phyloP scores from a whole-genome alignment of 2,329 filamentous ascomycete species.

The Juglanconis sp. region DNA sequence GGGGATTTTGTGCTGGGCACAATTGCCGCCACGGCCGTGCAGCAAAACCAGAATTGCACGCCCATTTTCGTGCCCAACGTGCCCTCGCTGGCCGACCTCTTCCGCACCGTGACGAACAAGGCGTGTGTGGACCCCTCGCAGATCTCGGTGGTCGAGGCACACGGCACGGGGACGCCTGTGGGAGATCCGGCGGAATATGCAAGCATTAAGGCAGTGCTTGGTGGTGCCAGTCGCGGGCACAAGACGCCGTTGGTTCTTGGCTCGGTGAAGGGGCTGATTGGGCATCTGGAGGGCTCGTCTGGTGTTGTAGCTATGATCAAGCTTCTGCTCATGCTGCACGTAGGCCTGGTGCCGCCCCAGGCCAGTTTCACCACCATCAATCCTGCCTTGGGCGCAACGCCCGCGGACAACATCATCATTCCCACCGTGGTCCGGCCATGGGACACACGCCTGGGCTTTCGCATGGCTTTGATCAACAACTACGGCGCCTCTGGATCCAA shows the following conservation, averaged over 20 bases:
- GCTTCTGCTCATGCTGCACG: constrained; percentile 27
- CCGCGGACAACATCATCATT: constrained; percentile 22
- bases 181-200: constrained; percentile 34
- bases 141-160: constrained; percentile 33
- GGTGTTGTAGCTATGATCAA: constrained; percentile 28
- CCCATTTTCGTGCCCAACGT: constrained; percentile 24
- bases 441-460: constrained; percentile 15
- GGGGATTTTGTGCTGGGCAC: constrained; percentile 41
- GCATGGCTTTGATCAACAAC: constrained; percentile 30
- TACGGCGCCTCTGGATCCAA: constrained; percentile 35
- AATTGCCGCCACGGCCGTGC: constrained; percentile 31
- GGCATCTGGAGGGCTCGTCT: constrained; percentile 4
- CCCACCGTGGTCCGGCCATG: constrained; percentile 20
- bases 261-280: constrained; percentile 10
- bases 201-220: constrained; percentile 30
- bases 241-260: neutral
- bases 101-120: constrained; percentile 26
- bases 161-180: constrained; percentile 41
- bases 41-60: constrained; percentile 38
- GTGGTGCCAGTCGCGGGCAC: constrained; percentile 13
- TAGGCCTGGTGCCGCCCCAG: constrained; percentile 29
- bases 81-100: constrained; percentile 26
- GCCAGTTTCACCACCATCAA: constrained; percentile 28
- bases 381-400: constrained; percentile 16
- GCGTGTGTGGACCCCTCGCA: constrained; percentile 21